Percentiles rank a stretch among this genome's conserved stretches.
phyloP scores from a whole-genome alignment of 2,329 filamentous ascomycete species.

The Fusarium poae region DNA sequence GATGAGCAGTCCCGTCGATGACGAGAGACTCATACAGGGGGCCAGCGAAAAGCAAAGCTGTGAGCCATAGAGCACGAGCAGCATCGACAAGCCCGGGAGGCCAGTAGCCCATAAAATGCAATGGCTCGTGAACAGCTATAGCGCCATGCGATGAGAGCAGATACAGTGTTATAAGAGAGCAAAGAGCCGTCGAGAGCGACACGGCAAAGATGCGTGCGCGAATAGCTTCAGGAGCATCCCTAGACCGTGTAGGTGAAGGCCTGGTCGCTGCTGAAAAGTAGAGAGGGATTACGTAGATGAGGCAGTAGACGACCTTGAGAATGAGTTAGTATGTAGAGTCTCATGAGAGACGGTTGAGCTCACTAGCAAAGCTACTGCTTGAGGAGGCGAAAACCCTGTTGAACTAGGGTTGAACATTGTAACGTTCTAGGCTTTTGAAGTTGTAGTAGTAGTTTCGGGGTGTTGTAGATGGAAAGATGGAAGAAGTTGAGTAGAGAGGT shows the following conservation, averaged over 20 bases:
- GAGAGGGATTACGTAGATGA: slow-evolving; percentile 90
- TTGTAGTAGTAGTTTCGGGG: neutral
- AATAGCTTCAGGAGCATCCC: slow-evolving; percentile 92
- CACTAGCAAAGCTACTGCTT: slow-evolving; percentile 45
- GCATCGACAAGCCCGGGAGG: slow-evolving; percentile 77
- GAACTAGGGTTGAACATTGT: slow-evolving; percentile 24
- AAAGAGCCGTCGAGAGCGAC: slow-evolving; percentile 77
- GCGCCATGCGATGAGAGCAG: slow-evolving; percentile 69
- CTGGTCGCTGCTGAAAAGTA: slow-evolving; percentile 85
- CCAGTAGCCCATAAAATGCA: slow-evolving; percentile 85
- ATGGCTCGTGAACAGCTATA: slow-evolving; percentile 60
- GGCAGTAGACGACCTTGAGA: slow-evolving; percentile 77
- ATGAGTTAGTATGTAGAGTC: slow-evolving; percentile 15
- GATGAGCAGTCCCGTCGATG: slow-evolving; percentile 76
- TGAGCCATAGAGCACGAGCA: slow-evolving; percentile 74
- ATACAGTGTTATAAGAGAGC: slow-evolving; percentile 72
- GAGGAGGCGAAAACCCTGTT: slow-evolving; percentile 40
- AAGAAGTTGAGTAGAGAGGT: slow-evolving; percentile 2
- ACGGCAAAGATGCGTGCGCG: slow-evolving; percentile 86
- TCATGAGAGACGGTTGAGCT: slow-evolving; percentile 26
- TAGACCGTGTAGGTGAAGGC: slow-evolving; percentile 81
- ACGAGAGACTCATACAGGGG: slow-evolving; percentile 85
- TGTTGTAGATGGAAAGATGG: neutral
- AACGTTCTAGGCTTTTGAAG: slow-evolving; percentile 1
- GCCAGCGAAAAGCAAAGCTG: slow-evolving; percentile 82